Base-by-base conservation (phyloP, 2,329 filamentous ascomycete genomes). In the Pyricularia sp. region DNA sequence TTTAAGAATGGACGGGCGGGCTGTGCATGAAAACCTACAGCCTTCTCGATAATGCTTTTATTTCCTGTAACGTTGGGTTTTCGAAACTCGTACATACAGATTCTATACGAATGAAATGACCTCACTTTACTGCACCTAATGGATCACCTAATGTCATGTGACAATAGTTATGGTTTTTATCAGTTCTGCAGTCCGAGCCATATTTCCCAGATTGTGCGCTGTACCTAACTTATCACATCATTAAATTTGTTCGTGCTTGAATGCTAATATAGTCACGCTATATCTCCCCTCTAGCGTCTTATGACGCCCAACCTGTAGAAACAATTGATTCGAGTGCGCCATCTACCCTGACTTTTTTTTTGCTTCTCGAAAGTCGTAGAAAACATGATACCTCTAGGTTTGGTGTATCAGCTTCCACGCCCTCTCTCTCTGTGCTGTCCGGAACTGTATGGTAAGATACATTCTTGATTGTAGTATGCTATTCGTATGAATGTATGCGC, bases 1-100 rank as follows among this genome's bases (percentile, higher is more conserved):
- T 82, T 69, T 81, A 78, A 77, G 23, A 59, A 23, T n/a, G 55
- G 12, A 25, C 10, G 2, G n/a, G n/a, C 9, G 55, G 23, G n/a
- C 23, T 59, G n/a, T 59, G 20, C 23, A 23, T 25, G 55, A 61
- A 26, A n/a, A 61, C 20, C 23, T 23, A 12, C 14, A 2, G 14
- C 3, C n/a, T 25, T 61, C 26, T 61, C 25, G 26, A 4, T 61
- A 23, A 23, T 23, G 14, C 3, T 61, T n/a, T 61, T 61, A 4
- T 61, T 23, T 61, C 20, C 25, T 61, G 58, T 12, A 4, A 25
- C 20, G 23, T 4, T 23, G 23, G 33, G 3, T 61, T 26, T 26
- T 12, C 2, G 7, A n/a, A 17, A 50, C 42, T n/a, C 42, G 17
- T 50, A 50, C 42, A 50, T 50, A 50, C 42, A 50, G 5, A n/a